phyloP scores from a whole-genome alignment of 2,329 filamentous ascomycete genomes.

The Trichoderma arundinaceum region DNA sequence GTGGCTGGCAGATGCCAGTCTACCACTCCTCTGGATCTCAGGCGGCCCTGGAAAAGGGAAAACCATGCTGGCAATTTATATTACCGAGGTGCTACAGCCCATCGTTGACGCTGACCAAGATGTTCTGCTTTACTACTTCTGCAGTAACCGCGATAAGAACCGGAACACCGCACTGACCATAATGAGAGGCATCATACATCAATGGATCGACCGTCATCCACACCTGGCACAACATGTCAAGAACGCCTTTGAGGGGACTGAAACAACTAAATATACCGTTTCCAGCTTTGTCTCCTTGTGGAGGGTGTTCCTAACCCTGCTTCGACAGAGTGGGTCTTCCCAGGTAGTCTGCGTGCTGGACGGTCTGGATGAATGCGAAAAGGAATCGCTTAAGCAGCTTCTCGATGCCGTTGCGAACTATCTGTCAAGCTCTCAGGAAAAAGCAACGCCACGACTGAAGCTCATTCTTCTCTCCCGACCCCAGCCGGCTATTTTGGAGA shows the following conservation, averaged over 20 bases:
- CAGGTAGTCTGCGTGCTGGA: conserved; percentile 23
- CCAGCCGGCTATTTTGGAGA: conserved; percentile 14
- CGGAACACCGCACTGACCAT: conserved; percentile 17
- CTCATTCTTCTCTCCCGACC: conserved; percentile 20
- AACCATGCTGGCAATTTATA: conserved; percentile 21
- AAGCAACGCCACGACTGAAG: conserved; percentile 4
- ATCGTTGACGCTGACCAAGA: neutral
- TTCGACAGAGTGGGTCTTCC: conserved; percentile 9
- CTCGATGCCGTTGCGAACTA: conserved; percentile 15
- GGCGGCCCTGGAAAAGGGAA: conserved; percentile 18
- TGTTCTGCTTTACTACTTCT: conserved; percentile 20
- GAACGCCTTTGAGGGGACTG: conserved; percentile 4
- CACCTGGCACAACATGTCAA: conserved; percentile 9
- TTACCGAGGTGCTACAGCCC: conserved; percentile 7
- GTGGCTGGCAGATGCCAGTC: conserved; percentile 2
- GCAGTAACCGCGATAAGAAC: conserved; percentile 19
- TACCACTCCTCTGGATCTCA: conserved; percentile 19
- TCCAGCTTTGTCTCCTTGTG: conserved; percentile 20
- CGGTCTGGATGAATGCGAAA: conserved; percentile 23
- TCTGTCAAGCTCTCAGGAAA: conserved; percentile 1
- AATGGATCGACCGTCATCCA: conserved; percentile 16
- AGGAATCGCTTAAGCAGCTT: conserved; percentile 17
- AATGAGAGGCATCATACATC: conserved; percentile 25
- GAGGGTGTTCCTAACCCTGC: conserved; percentile 17
- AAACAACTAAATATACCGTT: conserved; percentile 23